Evolutionary conservation across 2,329 filamentous ascomycete genomes (phyloP).

Genomic region (Didymella lethalis): DNA sequence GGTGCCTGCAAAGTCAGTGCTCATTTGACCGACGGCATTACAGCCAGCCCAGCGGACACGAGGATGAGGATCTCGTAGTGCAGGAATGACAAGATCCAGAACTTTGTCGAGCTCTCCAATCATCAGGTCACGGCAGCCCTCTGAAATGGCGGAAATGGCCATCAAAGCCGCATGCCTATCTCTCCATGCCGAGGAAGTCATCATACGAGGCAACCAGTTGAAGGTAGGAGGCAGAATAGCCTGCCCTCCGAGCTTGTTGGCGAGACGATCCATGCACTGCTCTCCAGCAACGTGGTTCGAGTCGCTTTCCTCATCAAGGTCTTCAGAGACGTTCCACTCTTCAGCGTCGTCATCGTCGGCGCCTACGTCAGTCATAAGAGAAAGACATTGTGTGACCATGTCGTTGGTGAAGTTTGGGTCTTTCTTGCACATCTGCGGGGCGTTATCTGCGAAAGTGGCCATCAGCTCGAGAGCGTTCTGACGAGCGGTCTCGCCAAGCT

Average conservation of each 20-base stretch:
- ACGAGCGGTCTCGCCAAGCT: conserved; percentile 85
- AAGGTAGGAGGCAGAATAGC: conserved; percentile 94
- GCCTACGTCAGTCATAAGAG: conserved; percentile 96
- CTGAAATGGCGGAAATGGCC: conserved; percentile 98
- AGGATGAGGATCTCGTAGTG: conserved; percentile 86
- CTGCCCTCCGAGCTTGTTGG: conserved; percentile 95
- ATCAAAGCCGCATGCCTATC: conserved; percentile 96
- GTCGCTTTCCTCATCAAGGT: conserved; percentile 97
- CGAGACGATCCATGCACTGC: conserved; percentile 96
- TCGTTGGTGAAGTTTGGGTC: conserved; percentile 90
- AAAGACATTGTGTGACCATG: conserved; percentile 98
- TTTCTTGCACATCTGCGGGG: conserved; percentile 93
- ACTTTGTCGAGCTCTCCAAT: conserved; percentile 93
- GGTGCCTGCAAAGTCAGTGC: conserved; percentile 95
- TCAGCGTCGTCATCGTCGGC: conserved; percentile 92
- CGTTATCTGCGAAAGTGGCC: conserved; percentile 96
- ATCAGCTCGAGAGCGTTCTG: conserved; percentile 97
- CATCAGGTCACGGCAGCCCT: conserved; percentile 96
- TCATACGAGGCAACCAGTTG: conserved; percentile 96
- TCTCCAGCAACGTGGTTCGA: conserved; percentile 97
- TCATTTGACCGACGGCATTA: conserved; percentile 99
- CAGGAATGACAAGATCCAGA: conserved; percentile 90
- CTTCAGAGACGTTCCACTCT: conserved; percentile 92
- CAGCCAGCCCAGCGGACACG: conserved; percentile 97
- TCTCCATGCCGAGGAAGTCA: conserved; percentile 92